Evolutionary conservation across 768 basidiomycete genomes (phyloP), one percentile per base, ranked within the genome.

Genomic region (Dentipellis sp.): DNA sequence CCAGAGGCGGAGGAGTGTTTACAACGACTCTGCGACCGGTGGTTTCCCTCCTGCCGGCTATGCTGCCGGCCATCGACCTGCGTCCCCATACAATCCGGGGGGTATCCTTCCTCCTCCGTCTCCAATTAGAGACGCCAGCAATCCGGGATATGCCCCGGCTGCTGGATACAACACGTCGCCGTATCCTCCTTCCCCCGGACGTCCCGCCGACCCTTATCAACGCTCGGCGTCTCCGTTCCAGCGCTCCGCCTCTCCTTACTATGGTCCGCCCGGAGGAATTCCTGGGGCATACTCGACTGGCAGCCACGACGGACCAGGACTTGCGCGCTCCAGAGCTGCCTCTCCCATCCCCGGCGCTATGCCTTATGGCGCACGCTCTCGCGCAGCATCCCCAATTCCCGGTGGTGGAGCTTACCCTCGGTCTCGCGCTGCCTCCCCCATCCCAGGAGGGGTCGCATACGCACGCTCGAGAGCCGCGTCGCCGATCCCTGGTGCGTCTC

Each of bases 321-420:
- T 45, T 40, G 49, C 37, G 38, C 56, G 70, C 57, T 69, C 68
- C 21, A 73, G 82, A 11, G 58, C 63, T 8, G 55, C 62, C 3
- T 60, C 62, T 7, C 55, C 59, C 19, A 54, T 40, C 36, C 63
- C 63, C 2, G 77, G 77, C 50, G 73, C 78, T 23, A 69, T 79
- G 53, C 48, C 40, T 38, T 52, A 29, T 29, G 29, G 29, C 29
- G 29, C 39, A 37, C 56, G 70, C 57, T 69, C 68, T 23, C 74
- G 82, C 53, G 77, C 79, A 2, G 67, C 79, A 23, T 79, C 79
- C 19, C 82, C 84, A 10, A 78, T 78, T 67, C 80, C 78, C 19
- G 76, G 77, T 58, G 58, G 47, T 38, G 67, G 59, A 57, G 62
- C 59, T 55, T 49, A 10, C 54, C 53, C 36, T 17, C 57, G 58